Base-by-base conservation (phyloP, 768 basidiomycete species). In the Gelatoporia subvermispora region DNA sequence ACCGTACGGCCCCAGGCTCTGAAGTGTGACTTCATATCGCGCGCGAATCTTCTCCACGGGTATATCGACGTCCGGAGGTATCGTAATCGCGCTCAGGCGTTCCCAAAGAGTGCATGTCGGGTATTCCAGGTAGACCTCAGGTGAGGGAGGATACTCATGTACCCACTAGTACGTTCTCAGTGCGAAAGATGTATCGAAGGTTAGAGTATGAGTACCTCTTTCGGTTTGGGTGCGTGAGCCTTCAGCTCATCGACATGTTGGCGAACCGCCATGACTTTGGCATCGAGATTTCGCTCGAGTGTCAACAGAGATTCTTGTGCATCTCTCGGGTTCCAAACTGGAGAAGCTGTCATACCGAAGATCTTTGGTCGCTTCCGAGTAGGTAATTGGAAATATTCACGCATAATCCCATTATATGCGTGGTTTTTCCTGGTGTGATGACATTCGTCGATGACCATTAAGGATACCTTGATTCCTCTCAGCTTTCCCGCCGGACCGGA, bases 261-360 rank as follows among this genome's bases (percentile, higher is more conserved):
- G 28, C 78, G 77, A 17, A 94, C 88, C 17, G 85, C 82, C 18
- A 89, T 75, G 20, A 91, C 81, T 50, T 80, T 85, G 17, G 87
- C 76, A 62, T 89, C 76, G 63, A 92, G 56, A 55, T 85, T 89
- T 37, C 70, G 68, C 63, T 93, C 88, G 2, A 92, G 69, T 0
- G 72, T 71, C 18, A 69, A 60, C 17, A 94, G 67, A 2, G 87
- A 86, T 20, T 75, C 76, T 17, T 69, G 64, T 0, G 88, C 81
- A 45, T 89, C 77, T 53, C 78, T 84, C 11, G 80, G 74, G 53
- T 88, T 87, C 85, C 86, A 91, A 21, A 92, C 81, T 0, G 92
- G 92, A 16, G 88, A 92, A 0, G 93, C 93, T 0, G 93, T 94
- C 84, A 95, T 87, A 3, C 93, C 93, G 51, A 94, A 89, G n/a